Evolutionary conservation across 306 rosid species (phyloP).

Genomic region (Bauhinia variegata): DNA sequence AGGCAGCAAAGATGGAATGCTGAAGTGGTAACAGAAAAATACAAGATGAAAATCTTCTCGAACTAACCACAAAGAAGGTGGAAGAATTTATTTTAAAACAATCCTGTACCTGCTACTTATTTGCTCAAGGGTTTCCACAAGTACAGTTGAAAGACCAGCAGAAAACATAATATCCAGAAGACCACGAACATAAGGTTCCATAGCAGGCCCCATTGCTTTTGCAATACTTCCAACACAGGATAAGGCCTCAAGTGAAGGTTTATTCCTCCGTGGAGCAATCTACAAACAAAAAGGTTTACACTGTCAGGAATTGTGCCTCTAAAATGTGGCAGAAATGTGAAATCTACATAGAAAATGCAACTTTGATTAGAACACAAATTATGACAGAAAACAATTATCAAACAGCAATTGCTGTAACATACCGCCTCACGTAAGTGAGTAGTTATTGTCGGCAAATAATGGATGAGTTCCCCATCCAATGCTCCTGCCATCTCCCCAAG

Average conservation of each 20-base stretch:
- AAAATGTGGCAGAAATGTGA: slow-evolving; percentile 25
- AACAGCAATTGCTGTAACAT: slow-evolving; percentile 42
- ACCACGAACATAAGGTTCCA: slow-evolving; percentile 89
- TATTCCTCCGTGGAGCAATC: slow-evolving; percentile 98
- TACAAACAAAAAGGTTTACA: slow-evolving; percentile 45
- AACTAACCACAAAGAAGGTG: slow-evolving; percentile 26
- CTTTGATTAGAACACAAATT: slow-evolving; percentile 25
- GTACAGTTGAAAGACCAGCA: slow-evolving; percentile 86
- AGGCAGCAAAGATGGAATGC: slow-evolving; percentile 88
- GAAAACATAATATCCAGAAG: slow-evolving; percentile 93
- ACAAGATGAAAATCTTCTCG: slow-evolving; percentile 11
- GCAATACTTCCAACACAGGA: slow-evolving; percentile 99
- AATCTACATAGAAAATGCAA: slow-evolving; percentile 25
- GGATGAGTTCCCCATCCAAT: slow-evolving; percentile 85
- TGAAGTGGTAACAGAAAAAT: slow-evolving; percentile 43
- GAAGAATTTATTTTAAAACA: slow-evolving; percentile 20
- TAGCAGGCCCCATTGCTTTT: slow-evolving; percentile 86
- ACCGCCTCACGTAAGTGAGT: slow-evolving; percentile 94
- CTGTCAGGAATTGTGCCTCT: slow-evolving; percentile 38
- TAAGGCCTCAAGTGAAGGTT: slow-evolving; percentile 95
- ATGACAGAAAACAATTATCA: slow-evolving; percentile 23
- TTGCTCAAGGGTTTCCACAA: slow-evolving; percentile 90
- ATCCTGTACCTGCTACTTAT: slow-evolving; percentile 65
- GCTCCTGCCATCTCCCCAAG: slow-evolving; percentile 99
- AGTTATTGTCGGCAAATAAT: slow-evolving; percentile 86